Evolutionary conservation across 331 rosid genomes (phyloP), one percentile per base, ranked within the genome.

Genomic region (Pyracantha coccinea): DNA sequence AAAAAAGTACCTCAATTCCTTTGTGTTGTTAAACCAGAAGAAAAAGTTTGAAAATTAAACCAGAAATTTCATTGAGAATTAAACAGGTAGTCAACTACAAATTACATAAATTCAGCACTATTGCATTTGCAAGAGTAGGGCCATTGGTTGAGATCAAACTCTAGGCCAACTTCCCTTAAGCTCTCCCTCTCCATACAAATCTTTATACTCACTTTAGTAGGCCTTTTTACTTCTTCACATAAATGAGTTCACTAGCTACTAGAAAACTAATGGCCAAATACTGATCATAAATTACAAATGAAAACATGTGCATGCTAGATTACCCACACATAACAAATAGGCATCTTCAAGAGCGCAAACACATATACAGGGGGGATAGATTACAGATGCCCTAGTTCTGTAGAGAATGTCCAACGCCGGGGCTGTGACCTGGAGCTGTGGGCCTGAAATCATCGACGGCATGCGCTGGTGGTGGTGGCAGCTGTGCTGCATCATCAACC

Each of bases 371-470:
- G 15, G 29, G 27, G 64, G 47, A 74, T 62, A 24, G 52, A 61
- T 14, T 17, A 54, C 24, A 21, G 9, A 75, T 23, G 53, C 71
- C 50, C 78, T 74, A 85, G 65, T 74, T 85, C 19, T 77, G 44
- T 54, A 78, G 7, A 68, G 83, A 67, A 71, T 85, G 86, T 23
- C 89, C 89, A 11, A 80, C 86, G 8, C 89, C 89, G 4, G 89
- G 89, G 68, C 86, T 82, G 60, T 85, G 86, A 4, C 89, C 89
- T 1, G 89, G 86, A 75, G 79, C 53, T 7, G 89, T 85, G 41
- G 89, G 89, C 76, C 96, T 75, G 78, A 88, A 90, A 72, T 77
- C 84, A 27, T 53, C 73, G 32, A 81, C 15, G 8, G 59, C 80
- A 5, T 28, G 85, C n/a, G 78, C 74, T 0, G 72, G 75, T 17